These are phyloP conservation scores for Dujonia santamariae DNA, from an alignment of 1,139 yeast species.

Conservation along the genomic window DNA sequence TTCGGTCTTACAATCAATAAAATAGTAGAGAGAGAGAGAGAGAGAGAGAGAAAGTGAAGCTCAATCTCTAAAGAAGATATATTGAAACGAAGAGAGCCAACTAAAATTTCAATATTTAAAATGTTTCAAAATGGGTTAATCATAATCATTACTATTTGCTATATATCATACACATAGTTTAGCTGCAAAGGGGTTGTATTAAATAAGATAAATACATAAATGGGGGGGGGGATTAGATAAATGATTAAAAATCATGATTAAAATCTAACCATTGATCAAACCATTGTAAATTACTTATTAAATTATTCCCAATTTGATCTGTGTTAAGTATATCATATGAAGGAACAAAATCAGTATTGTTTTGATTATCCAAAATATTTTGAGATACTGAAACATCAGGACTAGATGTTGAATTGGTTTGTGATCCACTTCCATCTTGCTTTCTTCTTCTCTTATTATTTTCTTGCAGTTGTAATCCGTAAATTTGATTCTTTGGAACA, in stretches of 20 bases:
- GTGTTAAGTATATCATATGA: neutral
- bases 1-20: too few species aligned
- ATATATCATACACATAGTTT: too few species aligned
- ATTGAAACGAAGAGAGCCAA: too few species aligned
- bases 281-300: constrained; percentile 52
- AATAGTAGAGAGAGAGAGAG: too few species aligned
- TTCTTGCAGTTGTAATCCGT: neutral
- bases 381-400: neutral
- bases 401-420: neutral
- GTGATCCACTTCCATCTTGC: neutral
- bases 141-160: too few species aligned
- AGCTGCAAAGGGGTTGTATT: too few species aligned
- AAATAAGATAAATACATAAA: too few species aligned
- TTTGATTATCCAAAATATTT: neutral
- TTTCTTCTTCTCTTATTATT: neutral
- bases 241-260: constrained; percentile 20
- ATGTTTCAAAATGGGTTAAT: too few species aligned
- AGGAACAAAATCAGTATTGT: neutral
- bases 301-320: constrained; percentile 18
- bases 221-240: too few species aligned
- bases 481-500: neutral
- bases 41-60: too few species aligned
- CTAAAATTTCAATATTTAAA: too few species aligned
- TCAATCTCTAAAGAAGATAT: too few species aligned
- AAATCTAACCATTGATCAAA: constrained; percentile 51